These are phyloP conservation scores for Pythium sukuiense DNA, from an alignment of 352 stramenopile species.

Conservation along the genomic window DNA sequence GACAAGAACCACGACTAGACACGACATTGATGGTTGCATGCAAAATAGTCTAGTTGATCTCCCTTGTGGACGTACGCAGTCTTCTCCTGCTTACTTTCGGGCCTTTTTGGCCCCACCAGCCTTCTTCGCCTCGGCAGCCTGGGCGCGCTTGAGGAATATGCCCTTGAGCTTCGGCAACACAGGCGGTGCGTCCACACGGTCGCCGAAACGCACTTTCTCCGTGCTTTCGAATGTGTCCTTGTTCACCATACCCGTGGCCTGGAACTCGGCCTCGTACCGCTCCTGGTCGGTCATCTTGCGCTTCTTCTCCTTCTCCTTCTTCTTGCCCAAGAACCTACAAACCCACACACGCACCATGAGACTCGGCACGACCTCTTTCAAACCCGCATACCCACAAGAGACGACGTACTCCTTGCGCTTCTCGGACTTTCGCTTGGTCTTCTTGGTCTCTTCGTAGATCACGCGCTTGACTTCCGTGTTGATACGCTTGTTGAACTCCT, in stretches of 20 bases:
- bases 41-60: background rate
- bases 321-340: conserved; percentile 58
- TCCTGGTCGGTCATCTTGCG: conserved; percentile 82
- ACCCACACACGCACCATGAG: conserved; percentile 8
- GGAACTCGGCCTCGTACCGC: conserved; percentile 74
- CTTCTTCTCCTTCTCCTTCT: conserved; percentile 79
- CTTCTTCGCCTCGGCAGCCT: conserved; percentile 36
- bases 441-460: conserved; percentile 84
- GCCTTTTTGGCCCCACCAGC: conserved; percentile 10
- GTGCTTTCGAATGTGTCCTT: conserved; percentile 71
- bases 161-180: conserved; percentile 81
- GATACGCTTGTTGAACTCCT: conserved; percentile 85
- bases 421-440: conserved; percentile 60
- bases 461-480: conserved; percentile 81
- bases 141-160: conserved; percentile 80
- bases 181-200: conserved; percentile 78
- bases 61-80: background rate
- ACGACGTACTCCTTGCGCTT: conserved; percentile 66
- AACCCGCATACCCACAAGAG: background rate
- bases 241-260: conserved; percentile 61
- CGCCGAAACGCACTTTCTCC: conserved; percentile 68
- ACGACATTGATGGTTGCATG: background rate
- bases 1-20: conserved; percentile 44
- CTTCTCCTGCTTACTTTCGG: conserved; percentile 9
- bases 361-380: background rate